These are phyloP conservation scores for Nicotiana knightiana DNA, from an alignment of 257 asterid genomes.

Conservation along the genomic window DNA sequence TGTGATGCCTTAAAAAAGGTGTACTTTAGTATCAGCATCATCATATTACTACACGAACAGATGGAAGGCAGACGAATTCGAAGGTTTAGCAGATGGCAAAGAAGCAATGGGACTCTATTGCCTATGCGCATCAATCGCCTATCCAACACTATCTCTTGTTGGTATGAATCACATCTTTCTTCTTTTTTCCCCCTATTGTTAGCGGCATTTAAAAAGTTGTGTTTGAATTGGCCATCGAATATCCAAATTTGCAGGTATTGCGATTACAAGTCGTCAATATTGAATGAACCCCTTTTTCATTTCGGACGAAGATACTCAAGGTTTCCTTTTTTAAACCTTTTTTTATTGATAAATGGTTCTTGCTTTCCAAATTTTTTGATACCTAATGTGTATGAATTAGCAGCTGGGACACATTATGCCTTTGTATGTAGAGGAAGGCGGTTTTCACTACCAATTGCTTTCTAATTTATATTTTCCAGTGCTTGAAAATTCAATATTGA, in stretches of 20 bases:
- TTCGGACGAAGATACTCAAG: constrained; percentile 69
- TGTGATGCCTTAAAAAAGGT: too few species aligned
- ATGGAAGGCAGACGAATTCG: constrained; percentile 58
- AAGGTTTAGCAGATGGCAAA: constrained; percentile 28
- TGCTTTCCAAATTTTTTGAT: neutral
- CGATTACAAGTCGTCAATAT: constrained; percentile 50
- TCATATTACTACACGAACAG: neutral
- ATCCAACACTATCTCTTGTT: constrained; percentile 58
- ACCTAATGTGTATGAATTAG: neutral
- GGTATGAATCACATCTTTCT: constrained; percentile 27
- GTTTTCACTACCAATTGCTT: neutral
- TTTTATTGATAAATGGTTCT: neutral
- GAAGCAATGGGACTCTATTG: constrained; percentile 37
- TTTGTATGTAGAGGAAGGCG: neutral
- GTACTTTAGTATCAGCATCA: neutral
- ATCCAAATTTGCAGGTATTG: constrained; percentile 53
- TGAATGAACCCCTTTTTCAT: constrained; percentile 64
- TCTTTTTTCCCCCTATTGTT: neutral
- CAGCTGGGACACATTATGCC: neutral
- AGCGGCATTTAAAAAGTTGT: neutral
- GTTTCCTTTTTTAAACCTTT: constrained; percentile 13
- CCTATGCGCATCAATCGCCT: constrained; percentile 46
- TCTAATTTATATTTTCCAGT: neutral
- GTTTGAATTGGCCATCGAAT: neutral
- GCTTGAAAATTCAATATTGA: neutral